Percentiles rank a stretch among this genome's conserved stretches.
Evolutionary conservation across 495 filamentous ascomycete genomes (phyloP).

Genomic region (Penicillium herquei): DNA sequence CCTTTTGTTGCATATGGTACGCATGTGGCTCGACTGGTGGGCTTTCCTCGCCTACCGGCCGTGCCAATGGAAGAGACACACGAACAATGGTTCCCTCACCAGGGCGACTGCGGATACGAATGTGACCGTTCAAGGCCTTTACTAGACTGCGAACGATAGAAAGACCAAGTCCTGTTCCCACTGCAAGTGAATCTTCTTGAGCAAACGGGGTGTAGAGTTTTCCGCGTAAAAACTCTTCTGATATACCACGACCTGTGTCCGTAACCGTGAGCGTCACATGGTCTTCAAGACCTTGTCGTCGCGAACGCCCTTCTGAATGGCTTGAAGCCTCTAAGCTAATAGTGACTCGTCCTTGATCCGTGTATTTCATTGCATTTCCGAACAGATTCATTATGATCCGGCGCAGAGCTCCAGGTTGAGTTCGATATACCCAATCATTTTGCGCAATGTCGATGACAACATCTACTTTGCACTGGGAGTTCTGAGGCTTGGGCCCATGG

Average conservation of each 20-base stretch:
- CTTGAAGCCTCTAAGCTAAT: conserved; percentile 54
- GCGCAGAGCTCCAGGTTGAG: conserved; percentile 69
- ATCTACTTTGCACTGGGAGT: conserved; percentile 38
- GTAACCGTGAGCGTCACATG: conserved; percentile 53
- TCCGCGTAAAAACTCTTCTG: conserved; percentile 66
- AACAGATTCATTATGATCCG: conserved; percentile 80
- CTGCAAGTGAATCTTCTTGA: conserved; percentile 65
- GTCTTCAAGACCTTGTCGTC: conserved; percentile 34
- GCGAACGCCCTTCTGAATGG: conserved; percentile 32
- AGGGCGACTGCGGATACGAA: conserved; percentile 50
- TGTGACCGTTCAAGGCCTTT: conserved; percentile 50
- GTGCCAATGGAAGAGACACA: conserved; percentile 45
- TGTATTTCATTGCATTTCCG: conserved; percentile 83
- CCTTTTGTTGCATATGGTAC: conserved; percentile 19
- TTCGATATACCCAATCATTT: conserved; percentile 60
- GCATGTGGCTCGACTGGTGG: conserved; percentile 18
- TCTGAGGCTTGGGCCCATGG: conserved; percentile 2
- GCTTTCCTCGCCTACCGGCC: conserved; percentile 29
- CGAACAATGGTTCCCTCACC: conserved; percentile 52
- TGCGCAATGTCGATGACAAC: conserved; percentile 64
- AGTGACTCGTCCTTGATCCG: conserved; percentile 61
- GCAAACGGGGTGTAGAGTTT: conserved; percentile 71
- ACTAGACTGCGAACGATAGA: conserved; percentile 57
- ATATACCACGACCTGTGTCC: conserved; percentile 74
- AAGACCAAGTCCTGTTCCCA: conserved; percentile 53